Evolutionary conservation across 805 yeast species (phyloP).

Genomic region (Ogataea ramenticola): DNA sequence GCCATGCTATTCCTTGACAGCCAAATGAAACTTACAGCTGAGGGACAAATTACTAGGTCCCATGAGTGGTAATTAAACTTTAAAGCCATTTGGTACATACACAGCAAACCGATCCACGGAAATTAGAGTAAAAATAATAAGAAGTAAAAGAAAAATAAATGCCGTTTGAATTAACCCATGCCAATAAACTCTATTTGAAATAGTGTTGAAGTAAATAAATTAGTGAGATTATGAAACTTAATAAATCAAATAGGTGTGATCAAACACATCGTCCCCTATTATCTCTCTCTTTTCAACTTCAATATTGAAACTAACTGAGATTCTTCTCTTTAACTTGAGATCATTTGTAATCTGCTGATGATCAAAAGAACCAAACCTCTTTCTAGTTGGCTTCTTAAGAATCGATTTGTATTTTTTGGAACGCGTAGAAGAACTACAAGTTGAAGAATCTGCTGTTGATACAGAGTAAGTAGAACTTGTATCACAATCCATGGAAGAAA

Average conservation of each 20-base stretch:
- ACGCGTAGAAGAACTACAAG: background rate
- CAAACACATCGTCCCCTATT: slow-evolving; percentile 35
- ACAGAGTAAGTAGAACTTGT: background rate
- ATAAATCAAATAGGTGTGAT: slow-evolving; percentile 20
- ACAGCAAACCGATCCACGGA: background rate
- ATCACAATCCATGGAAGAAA: background rate
- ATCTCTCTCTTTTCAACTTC: slow-evolving; percentile 38
- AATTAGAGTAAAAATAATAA: background rate
- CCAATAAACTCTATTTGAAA: background rate
- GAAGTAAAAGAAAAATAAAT: background rate
- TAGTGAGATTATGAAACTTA: background rate
- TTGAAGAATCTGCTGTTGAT: background rate
- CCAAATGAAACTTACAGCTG: too few relatives aligned
- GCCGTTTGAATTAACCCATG: background rate
- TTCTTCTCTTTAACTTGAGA: slow-evolving; percentile 7
- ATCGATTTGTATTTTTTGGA: slow-evolving; percentile 5
- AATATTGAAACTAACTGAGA: slow-evolving; percentile 34
- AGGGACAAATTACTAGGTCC: too few relatives aligned
- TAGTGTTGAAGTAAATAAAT: background rate
- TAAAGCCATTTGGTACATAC: too few relatives aligned
- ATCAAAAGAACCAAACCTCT: background rate
- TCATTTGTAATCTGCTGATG: background rate
- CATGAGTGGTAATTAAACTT: too few relatives aligned
- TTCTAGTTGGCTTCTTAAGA: slow-evolving; percentile 6
- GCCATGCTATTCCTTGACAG: too few relatives aligned